A percentile compares a stretch with the other conserved stretches of the same genome.
Evolutionary conservation across 2,329 filamentous ascomycete species (phyloP).

Genomic region (Pyricularia pennisetigena): DNA sequence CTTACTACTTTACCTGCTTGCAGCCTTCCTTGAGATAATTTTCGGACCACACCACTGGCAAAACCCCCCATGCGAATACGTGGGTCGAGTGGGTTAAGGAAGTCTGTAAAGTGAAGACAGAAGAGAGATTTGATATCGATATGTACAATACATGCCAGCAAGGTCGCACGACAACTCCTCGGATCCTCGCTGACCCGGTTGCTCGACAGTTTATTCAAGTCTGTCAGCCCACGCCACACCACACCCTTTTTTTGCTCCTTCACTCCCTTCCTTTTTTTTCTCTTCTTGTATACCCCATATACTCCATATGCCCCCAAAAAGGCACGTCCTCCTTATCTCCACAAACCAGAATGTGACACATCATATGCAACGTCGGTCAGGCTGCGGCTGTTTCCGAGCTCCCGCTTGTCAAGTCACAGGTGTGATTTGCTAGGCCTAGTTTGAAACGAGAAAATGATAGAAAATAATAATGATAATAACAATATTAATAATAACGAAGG

Average conservation of each 20-base stretch:
- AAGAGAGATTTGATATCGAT: too few relatives aligned
- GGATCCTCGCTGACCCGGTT: too few relatives aligned
- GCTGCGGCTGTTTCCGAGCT: background rate
- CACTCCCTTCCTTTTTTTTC: background rate
- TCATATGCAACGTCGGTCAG: background rate
- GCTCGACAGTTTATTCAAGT: too few relatives aligned
- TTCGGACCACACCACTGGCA: background rate
- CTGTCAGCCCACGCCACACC: too few relatives aligned
- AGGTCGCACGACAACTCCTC: too few relatives aligned
- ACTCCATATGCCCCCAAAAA: background rate
- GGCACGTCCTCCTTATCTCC: constrained; percentile 17
- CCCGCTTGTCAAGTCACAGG: background rate
- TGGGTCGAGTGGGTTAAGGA: background rate
- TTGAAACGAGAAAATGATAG: background rate
- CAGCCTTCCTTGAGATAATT: background rate
- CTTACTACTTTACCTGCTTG: background rate
- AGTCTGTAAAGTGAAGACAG: background rate
- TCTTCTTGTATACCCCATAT: background rate
- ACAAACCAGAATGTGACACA: background rate
- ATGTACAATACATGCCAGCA: too few relatives aligned
- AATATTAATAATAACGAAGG: too few relatives aligned
- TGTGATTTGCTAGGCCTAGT: background rate
- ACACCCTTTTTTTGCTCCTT: background rate
- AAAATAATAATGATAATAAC: too few relatives aligned
- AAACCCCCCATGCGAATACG: background rate